phyloP scores from a whole-genome alignment of 495 filamentous ascomycete species.

The Thozetella sp. region DNA sequence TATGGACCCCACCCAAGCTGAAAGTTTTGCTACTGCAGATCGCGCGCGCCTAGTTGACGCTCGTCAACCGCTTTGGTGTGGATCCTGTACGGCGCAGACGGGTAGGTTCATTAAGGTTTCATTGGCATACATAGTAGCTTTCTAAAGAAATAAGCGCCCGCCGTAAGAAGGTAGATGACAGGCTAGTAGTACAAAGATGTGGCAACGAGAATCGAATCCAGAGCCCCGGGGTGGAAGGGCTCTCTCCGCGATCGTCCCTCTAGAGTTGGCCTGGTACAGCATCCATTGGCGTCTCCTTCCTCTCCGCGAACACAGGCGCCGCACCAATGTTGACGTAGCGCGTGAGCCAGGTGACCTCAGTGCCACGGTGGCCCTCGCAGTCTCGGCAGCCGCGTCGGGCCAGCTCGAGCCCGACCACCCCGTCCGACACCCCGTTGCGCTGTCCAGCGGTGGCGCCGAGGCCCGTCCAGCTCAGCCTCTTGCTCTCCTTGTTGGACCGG shows the following conservation, averaged over 20 bases:
- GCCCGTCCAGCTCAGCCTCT: slow-evolving; percentile 36
- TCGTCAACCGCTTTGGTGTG: no score
- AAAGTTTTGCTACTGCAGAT: no score
- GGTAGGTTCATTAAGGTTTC: no score
- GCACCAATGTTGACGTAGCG: slow-evolving; percentile 15
- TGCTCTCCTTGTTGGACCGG: slow-evolving; percentile 18
- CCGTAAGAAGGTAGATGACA: no score
- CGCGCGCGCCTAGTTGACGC: no score
- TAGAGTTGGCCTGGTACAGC: neutral
- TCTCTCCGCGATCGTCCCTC: neutral
- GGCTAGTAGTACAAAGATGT: no score
- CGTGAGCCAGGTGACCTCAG: slow-evolving; percentile 27
- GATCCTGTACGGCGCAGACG: no score
- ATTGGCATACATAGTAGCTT: no score
- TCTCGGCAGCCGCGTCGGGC: slow-evolving; percentile 23
- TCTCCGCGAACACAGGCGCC: neutral
- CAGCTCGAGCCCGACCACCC: slow-evolving; percentile 27
- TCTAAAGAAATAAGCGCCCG: no score
- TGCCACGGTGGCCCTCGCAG: slow-evolving; percentile 20
- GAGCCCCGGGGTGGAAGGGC: no score
- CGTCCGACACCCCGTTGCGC: slow-evolving; percentile 22
- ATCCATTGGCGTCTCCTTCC: neutral
- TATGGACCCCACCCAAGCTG: no score
- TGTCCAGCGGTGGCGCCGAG: slow-evolving; percentile 21
- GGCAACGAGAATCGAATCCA: no score